Conservation (phyloP, 139 green algal genomes). For the Asterochloris sp. region DNA sequence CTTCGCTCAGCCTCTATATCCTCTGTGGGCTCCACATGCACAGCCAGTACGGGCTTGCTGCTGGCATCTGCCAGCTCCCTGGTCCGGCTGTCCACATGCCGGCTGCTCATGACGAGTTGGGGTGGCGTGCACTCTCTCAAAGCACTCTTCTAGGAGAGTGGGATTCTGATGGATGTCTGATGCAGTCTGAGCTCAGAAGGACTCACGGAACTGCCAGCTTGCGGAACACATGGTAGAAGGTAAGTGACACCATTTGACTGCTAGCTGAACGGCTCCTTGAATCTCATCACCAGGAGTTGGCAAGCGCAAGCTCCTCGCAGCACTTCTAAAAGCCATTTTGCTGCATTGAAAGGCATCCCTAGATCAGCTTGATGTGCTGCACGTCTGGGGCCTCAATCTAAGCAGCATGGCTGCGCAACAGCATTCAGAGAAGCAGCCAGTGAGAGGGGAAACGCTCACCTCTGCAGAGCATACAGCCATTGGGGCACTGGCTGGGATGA, state of each 20-base stretch:
- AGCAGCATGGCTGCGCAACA: neutral
- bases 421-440: neutral
- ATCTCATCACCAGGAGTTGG: neutral
- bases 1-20: conserved; percentile 55
- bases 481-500: conserved; percentile 57
- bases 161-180: neutral
- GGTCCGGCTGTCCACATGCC: conserved; percentile 5
- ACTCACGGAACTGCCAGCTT: neutral
- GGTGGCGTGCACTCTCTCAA: neutral
- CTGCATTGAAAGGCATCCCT: neutral
- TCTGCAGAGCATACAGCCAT: conserved; percentile 76
- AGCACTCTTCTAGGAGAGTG: neutral
- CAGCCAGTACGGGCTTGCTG: conserved; percentile 14
- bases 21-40: conserved; percentile 27
- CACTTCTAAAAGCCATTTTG: neutral
- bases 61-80: conserved; percentile 20
- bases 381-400: neutral
- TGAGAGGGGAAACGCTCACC: neutral
- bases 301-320: neutral
- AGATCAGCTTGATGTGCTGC: neutral
- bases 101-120: neutral
- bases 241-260: neutral
- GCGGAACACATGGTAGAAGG: neutral
- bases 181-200: neutral
- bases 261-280: neutral